These are phyloP conservation scores for Diaporthe velutina DNA, from an alignment of 2,329 filamentous ascomycete species.

Conservation along the genomic window DNA sequence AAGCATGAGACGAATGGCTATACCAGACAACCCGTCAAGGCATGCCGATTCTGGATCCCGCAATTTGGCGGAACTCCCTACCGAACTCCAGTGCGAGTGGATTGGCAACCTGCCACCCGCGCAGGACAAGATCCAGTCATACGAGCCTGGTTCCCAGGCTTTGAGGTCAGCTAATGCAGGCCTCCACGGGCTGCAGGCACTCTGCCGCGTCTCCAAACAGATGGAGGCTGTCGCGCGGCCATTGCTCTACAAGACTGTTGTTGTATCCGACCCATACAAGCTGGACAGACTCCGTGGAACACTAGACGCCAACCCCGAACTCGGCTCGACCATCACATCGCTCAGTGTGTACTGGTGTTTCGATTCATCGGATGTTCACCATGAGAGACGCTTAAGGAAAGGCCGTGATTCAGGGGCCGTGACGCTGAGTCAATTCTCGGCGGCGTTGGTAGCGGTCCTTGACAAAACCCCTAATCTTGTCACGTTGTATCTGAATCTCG, in stretches of 20 bases:
- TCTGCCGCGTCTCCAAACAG: not conserved
- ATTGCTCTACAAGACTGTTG: not conserved
- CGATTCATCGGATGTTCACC: no score
- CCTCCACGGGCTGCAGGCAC: not conserved
- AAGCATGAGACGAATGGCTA: not conserved
- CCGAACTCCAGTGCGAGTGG: not conserved
- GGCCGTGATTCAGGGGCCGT: no score
- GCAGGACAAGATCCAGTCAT: not conserved
- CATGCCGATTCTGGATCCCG: not conserved
- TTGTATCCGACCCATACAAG: not conserved
- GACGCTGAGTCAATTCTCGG: no score
- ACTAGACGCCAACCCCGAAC: not conserved
- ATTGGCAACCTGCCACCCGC: not conserved
- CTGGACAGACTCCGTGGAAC: not conserved
- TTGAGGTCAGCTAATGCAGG: not conserved
- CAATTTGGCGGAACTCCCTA: not conserved
- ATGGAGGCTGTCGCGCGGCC: not conserved
- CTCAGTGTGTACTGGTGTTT: no score
- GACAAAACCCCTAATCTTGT: no score
- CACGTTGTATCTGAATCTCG: no score
- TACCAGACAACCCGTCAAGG: not conserved
- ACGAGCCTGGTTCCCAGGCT: not conserved
- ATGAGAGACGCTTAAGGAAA: fast-evolving
- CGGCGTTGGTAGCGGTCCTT: no score
- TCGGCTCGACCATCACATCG: no score